These are phyloP conservation scores for Lasiosphaeria ovina DNA, from an alignment of 495 filamentous ascomycete species.

Conservation along the genomic window DNA sequence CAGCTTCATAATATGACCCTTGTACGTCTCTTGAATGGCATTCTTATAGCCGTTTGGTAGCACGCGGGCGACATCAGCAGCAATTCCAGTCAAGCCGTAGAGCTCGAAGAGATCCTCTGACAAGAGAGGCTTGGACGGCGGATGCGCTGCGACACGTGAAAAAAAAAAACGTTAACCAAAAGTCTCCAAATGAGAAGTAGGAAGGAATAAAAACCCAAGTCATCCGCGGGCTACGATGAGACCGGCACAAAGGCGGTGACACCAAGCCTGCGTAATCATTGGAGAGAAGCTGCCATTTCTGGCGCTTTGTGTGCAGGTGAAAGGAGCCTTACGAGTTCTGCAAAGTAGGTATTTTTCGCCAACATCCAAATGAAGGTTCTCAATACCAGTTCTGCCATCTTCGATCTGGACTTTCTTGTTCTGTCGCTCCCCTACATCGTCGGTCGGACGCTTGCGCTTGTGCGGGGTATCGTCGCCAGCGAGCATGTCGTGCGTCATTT, in stretches of 20 bases:
- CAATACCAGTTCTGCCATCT: constrained; percentile 51
- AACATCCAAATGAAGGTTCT: constrained; percentile 55
- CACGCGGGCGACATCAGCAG: constrained; percentile 51
- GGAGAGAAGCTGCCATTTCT: constrained; percentile 6
- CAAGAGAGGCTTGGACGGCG: constrained; percentile 34
- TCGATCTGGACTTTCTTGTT: constrained; percentile 58
- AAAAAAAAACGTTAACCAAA: constrained; percentile 52
- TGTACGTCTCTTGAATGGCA: constrained; percentile 57
- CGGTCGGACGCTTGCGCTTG: constrained; percentile 54
- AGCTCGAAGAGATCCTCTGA: constrained; percentile 53
- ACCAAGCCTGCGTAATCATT: background rate
- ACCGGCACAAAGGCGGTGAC: background rate
- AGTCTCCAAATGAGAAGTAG: constrained; percentile 23
- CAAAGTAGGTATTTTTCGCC: constrained; percentile 59
- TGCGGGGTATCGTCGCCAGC: constrained; percentile 45
- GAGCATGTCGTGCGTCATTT: constrained; percentile 39
- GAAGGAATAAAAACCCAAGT: background rate
- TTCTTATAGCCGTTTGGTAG: constrained; percentile 56
- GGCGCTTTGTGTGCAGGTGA: constrained; percentile 20
- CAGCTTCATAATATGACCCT: constrained; percentile 56
- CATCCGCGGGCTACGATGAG: background rate
- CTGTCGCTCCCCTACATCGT: constrained; percentile 47
- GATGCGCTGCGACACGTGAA: constrained; percentile 40
- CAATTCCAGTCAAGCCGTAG: constrained; percentile 48
- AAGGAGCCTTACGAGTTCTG: constrained; percentile 61